Percentiles rank a stretch among this genome's conserved stretches.
Conservation (phyloP, 2,329 filamentous ascomycete species). For the Phaeosphaeria sp. region DNA sequence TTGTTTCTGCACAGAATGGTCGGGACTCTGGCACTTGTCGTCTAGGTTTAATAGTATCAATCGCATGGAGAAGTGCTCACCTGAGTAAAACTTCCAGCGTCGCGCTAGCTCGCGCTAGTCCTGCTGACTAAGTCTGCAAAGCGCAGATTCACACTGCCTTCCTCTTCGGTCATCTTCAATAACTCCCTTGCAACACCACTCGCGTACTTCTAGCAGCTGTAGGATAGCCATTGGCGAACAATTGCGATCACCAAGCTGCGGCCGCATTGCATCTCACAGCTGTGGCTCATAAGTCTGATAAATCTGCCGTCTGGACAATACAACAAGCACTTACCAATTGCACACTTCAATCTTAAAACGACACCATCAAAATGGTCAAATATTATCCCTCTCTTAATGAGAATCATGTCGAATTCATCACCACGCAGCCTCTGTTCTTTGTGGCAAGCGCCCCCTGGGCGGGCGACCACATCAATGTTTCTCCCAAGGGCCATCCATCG, state of each 20-base stretch:
- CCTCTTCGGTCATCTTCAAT: not conserved
- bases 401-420: slow-evolving; percentile 68
- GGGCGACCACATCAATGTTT: slow-evolving; percentile 76
- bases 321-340: not conserved
- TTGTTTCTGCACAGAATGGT: not conserved
- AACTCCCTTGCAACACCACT: not conserved
- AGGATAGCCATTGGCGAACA: not conserved
- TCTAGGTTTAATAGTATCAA: not conserved
- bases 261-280: not conserved
- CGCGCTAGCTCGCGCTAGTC: not conserved
- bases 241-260: not conserved
- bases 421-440: slow-evolving; percentile 75
- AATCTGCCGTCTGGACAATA: not conserved
- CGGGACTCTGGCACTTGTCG: not conserved
- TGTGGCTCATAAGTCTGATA: not conserved
- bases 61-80: not conserved
- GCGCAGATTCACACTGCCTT: not conserved
- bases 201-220: not conserved
- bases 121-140: not conserved
- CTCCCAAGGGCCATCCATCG: slow-evolving; percentile 72
- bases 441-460: slow-evolving; percentile 73
- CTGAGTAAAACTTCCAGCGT: not conserved
- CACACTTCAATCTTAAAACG: not conserved
- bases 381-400: slow-evolving; percentile 63
- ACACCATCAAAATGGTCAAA: slow-evolving; percentile 59